Percentiles rank a stretch among this genome's conserved stretches.
Evolutionary conservation across 2,329 filamentous ascomycete species (phyloP).

Genomic region (Arachnomyces sp.): DNA sequence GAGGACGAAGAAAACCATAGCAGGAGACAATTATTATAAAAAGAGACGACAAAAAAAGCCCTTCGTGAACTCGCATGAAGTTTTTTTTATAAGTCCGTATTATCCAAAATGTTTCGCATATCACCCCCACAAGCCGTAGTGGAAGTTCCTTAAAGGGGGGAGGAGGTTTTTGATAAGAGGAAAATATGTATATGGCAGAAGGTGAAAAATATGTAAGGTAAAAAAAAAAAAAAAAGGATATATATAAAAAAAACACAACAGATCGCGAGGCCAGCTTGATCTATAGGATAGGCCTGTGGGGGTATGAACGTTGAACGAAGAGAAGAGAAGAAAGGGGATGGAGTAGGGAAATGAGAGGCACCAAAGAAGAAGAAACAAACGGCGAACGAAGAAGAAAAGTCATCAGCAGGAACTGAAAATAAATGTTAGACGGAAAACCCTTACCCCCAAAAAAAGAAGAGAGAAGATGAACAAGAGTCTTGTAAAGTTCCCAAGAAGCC

Average conservation of each 20-base stretch:
- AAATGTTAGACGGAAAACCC: constrained; percentile 11
- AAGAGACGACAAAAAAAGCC: neutral
- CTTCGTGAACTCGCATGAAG: neutral
- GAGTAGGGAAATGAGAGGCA: too few relatives aligned
- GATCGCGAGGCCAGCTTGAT: constrained; percentile 28
- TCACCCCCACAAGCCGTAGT: too few relatives aligned
- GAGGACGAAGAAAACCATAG: constrained; percentile 6
- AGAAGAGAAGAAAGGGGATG: constrained; percentile 1
- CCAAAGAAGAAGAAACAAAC: constrained; percentile 10
- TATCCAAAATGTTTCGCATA: constrained; percentile 6
- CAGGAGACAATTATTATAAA: constrained; percentile 4
- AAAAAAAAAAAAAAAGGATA: constrained; percentile 14
- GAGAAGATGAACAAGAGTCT: constrained; percentile 12
- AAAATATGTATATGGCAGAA: constrained; percentile 16
- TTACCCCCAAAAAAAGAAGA: constrained; percentile 17
- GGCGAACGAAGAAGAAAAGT: constrained; percentile 12
- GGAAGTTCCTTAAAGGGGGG: too few relatives aligned
- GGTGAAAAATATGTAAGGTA: constrained; percentile 9
- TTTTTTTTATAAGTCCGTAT: too few relatives aligned
- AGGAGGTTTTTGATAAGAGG: constrained; percentile 15
- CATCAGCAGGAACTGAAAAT: neutral
- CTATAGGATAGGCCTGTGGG: constrained; percentile 29
- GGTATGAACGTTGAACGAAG: constrained; percentile 24
- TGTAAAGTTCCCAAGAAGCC: constrained; percentile 18
- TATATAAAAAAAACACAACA: constrained; percentile 19